These are phyloP conservation scores for Podila clonocystis DNA, from an alignment of 192 early-diverging fungal species.

Conservation along the genomic window DNA sequence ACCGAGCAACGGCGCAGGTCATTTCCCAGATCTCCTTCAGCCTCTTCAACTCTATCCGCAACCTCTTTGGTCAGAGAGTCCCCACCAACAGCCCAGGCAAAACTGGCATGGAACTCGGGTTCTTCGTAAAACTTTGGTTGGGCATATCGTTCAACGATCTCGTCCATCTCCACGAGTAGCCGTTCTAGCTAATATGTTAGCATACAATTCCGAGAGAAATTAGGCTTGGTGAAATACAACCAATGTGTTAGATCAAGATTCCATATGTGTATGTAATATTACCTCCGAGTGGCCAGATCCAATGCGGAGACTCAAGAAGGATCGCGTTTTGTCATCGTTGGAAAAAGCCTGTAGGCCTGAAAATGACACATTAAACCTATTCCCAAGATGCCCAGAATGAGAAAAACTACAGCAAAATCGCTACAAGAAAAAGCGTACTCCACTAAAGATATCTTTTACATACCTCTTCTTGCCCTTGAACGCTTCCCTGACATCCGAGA, in stretches of 20 bases:
- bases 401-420: background rate
- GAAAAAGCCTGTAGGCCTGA: conserved; percentile 37
- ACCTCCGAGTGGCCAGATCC: conserved; percentile 44
- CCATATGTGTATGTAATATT: background rate
- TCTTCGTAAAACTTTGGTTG: conserved; percentile 36
- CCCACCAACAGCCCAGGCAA: conserved; percentile 46
- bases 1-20: conserved; percentile 32
- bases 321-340: conserved; percentile 36
- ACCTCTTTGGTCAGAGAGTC: conserved; percentile 8
- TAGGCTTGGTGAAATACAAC: background rate
- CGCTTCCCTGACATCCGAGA: conserved; percentile 21
- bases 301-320: conserved; percentile 42
- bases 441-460: background rate
- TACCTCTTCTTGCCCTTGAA: conserved; percentile 32
- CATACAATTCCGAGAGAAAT: background rate
- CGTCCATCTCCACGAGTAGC: conserved; percentile 38
- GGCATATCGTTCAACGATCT: conserved; percentile 21
- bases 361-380: conserved; percentile 36
- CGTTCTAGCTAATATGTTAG: conserved; percentile 14
- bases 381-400: background rate
- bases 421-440: background rate
- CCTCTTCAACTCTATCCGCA: conserved; percentile 6
- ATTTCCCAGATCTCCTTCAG: conserved; percentile 10
- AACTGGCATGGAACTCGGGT: conserved; percentile 46
- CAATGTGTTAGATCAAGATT: background rate